A percentile compares a stretch with the other conserved stretches of the same genome.
Conservation (phyloP, 2,329 filamentous ascomycete genomes). For the Mycosphaerella sp. region DNA sequence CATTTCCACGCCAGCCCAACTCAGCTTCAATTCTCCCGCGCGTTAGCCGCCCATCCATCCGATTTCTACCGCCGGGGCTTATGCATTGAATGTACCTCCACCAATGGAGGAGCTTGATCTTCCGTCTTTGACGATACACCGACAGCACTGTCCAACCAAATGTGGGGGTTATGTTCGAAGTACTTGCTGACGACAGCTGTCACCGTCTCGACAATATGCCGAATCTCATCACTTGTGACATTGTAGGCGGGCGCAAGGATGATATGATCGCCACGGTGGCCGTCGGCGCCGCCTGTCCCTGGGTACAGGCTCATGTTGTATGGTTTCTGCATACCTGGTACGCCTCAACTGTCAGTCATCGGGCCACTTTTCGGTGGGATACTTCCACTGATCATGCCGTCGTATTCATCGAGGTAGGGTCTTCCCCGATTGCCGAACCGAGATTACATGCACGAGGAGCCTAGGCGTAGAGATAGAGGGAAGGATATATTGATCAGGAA, state of each 20-base stretch:
- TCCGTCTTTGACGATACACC: not conserved
- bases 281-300: constrained; percentile 56
- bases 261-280: constrained; percentile 59
- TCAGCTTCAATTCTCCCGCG: not conserved
- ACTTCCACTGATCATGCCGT: not conserved
- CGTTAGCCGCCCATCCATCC: not conserved
- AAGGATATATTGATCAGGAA: not conserved
- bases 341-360: not conserved
- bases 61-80: not conserved
- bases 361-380: not conserved
- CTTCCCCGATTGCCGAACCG: not conserved
- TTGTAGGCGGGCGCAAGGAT: constrained; percentile 65
- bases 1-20: not conserved
- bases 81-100: not conserved
- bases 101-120: not conserved
- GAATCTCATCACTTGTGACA: constrained; percentile 52
- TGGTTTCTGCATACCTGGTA: constrained; percentile 36
- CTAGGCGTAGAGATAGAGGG: not conserved
- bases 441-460: not conserved
- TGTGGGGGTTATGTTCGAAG: constrained; percentile 27
- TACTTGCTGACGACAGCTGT: constrained; percentile 48
- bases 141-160: not conserved
- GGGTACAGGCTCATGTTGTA: constrained; percentile 58
- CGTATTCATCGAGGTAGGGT: not conserved
- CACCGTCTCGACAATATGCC: constrained; percentile 49